Evolutionary conservation across 2,329 filamentous ascomycete genomes (phyloP).

Genomic region (Colletotrichum abscissum): DNA sequence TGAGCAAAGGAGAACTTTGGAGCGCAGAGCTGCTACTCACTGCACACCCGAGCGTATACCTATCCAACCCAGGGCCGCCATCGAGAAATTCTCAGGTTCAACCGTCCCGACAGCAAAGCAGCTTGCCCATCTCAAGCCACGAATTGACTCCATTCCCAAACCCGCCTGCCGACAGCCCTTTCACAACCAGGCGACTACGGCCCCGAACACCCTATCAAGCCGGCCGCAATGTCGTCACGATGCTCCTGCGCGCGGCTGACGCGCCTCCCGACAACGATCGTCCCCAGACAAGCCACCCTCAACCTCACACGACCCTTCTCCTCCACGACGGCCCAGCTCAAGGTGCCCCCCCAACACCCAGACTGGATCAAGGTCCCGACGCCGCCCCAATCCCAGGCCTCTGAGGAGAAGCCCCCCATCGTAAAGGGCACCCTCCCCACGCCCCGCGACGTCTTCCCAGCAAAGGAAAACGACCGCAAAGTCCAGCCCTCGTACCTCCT

Average conservation of each 20-base stretch:
- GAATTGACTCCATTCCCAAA: conserved; percentile 11
- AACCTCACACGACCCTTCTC: conserved; percentile 45
- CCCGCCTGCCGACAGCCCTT: not conserved
- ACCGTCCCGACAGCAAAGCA: conserved; percentile 13
- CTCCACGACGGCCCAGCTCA: conserved; percentile 42
- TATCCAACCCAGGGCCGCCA: conserved; percentile 19
- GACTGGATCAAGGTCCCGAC: conserved; percentile 85
- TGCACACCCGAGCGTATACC: conserved; percentile 8
- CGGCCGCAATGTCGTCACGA: conserved; percentile 31
- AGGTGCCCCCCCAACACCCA: conserved; percentile 82
- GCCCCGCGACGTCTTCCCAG: conserved; percentile 82
- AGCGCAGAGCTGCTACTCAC: not conserved
- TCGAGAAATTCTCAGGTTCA: conserved; percentile 37
- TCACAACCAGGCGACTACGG: conserved; percentile 11
- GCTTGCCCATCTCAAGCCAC: conserved; percentile 16
- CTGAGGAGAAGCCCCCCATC: conserved; percentile 56
- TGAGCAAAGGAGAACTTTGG: not conserved
- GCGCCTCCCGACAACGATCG: conserved; percentile 22
- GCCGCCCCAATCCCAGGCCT: conserved; percentile 81
- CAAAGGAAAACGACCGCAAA: conserved; percentile 68
- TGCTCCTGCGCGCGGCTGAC: conserved; percentile 33
- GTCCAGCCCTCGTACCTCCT: conserved; percentile 69
- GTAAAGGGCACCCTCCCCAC: conserved; percentile 86
- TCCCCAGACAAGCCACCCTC: conserved; percentile 13
- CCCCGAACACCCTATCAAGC: conserved; percentile 5